Conservation (phyloP, 2,329 filamentous ascomycete species). For the Botrytis pseudocinerea region DNA sequence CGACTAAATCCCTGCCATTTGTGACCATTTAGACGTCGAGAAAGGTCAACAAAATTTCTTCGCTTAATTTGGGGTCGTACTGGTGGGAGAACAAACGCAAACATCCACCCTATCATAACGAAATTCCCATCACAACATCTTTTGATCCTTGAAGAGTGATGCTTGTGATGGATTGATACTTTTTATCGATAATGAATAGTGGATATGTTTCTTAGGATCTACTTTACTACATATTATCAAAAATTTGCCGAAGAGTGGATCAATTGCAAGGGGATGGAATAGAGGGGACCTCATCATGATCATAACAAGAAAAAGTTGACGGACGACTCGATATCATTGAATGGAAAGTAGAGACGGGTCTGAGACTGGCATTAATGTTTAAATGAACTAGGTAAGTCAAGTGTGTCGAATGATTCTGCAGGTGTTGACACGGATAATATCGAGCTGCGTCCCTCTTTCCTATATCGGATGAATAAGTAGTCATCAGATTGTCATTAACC, state of each 20-base stretch:
- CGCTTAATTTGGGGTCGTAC: conserved; percentile 15
- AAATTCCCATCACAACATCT: conserved; percentile 9
- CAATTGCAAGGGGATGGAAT: conserved; percentile 8
- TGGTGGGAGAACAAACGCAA: conserved; percentile 14
- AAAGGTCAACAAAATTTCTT: background rate
- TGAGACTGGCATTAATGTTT: background rate
- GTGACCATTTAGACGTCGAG: conserved; percentile 17
- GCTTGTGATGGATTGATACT: conserved; percentile 12
- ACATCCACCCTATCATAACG: conserved; percentile 17
- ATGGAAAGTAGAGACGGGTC: conserved; percentile 1
- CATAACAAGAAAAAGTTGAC: background rate
- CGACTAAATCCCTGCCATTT: conserved; percentile 29
- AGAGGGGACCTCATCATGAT: background rate
- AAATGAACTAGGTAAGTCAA: conserved; percentile 8
- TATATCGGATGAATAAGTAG: conserved; percentile 18
- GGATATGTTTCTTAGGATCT: conserved; percentile 16
- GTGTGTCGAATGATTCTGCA: conserved; percentile 17
- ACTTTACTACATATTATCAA: background rate
- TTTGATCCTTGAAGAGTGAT: conserved; percentile 7
- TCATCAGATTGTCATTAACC: conserved; percentile 9
- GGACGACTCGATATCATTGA: background rate
- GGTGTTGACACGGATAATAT: conserved; percentile 10
- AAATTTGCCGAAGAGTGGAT: conserved; percentile 12
- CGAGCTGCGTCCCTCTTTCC: background rate
- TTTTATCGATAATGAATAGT: background rate